These are phyloP conservation scores for Lasiodiplodia hormozganensis DNA, from an alignment of 2,329 filamentous ascomycete genomes.

Conservation along the genomic window DNA sequence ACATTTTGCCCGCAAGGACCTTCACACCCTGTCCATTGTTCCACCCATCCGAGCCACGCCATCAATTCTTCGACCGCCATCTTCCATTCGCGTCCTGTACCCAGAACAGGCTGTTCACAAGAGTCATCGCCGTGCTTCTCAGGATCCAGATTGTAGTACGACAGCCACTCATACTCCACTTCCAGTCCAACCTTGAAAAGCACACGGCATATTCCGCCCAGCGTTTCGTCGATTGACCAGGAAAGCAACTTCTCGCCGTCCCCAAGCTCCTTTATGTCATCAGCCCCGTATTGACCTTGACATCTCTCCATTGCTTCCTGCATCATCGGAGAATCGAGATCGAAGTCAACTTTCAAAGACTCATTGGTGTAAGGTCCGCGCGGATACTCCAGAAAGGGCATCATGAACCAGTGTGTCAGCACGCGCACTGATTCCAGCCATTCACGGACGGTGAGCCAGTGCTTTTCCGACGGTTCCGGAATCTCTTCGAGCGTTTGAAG, in stretches of 20 bases:
- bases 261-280: conserved; percentile 34
- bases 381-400: conserved; percentile 57
- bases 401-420: conserved; percentile 52
- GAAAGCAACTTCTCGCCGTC: conserved; percentile 48
- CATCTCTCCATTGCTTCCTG: conserved; percentile 51
- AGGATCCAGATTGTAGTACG: conserved; percentile 36
- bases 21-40: conserved; percentile 53
- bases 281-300: conserved; percentile 50
- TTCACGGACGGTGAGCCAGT: conserved; percentile 13
- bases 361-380: conserved; percentile 30
- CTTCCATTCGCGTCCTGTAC: conserved; percentile 37
- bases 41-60: conserved; percentile 61
- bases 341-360: conserved; percentile 40
- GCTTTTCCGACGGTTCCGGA: neutral
- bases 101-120: neutral
- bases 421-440: conserved; percentile 38
- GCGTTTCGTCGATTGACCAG: conserved; percentile 51
- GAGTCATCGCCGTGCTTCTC: neutral
- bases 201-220: conserved; percentile 50
- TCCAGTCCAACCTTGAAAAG: conserved; percentile 53
- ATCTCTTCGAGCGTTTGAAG: conserved; percentile 34
- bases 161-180: conserved; percentile 51
- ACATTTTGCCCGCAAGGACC: conserved; percentile 50
- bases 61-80: conserved; percentile 51
- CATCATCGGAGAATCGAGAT: conserved; percentile 42